A percentile compares a stretch with the other conserved stretches of the same genome.
These are phyloP conservation scores for Globisporangium radiosum DNA, from an alignment of 352 stramenopile genomes.

Conservation along the genomic window DNA sequence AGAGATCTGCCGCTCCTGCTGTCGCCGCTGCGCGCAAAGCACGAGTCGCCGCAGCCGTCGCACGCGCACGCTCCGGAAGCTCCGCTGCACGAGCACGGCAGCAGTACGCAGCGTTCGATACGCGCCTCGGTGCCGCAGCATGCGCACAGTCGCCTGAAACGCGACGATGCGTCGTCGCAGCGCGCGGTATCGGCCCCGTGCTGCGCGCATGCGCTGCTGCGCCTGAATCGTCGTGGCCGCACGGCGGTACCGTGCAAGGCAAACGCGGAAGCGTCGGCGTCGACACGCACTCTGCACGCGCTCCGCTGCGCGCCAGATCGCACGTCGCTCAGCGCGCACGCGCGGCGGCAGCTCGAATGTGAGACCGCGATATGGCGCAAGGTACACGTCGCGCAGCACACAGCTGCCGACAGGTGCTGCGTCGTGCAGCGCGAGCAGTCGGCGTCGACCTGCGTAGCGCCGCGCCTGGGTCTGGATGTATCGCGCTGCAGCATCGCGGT, in stretches of 20 bases:
- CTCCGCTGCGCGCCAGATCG: conserved; percentile 50
- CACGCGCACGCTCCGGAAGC: conserved; percentile 42
- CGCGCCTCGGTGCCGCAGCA: conserved; percentile 30
- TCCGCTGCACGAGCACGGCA: conserved; percentile 44
- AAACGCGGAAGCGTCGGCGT: conserved; percentile 43
- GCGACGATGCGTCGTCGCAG: conserved; percentile 36
- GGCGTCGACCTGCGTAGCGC: conserved; percentile 25
- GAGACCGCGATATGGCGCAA: conserved; percentile 32
- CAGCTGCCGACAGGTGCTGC: conserved; percentile 31
- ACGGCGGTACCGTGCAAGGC: conserved; percentile 39
- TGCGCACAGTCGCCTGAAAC: conserved; percentile 51
- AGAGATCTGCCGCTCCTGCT: conserved; percentile 37
- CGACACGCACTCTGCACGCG: conserved; percentile 53
- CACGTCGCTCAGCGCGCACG: conserved; percentile 47
- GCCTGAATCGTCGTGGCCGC: conserved; percentile 62
- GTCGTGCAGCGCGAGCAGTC: conserved; percentile 40
- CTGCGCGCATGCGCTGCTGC: conserved; percentile 39
- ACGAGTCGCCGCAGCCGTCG: conserved; percentile 51
- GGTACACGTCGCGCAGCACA: conserved; percentile 48
- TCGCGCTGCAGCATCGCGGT: conserved; percentile 39
- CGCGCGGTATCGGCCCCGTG: conserved; percentile 20
- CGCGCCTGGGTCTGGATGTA: conserved; percentile 51
- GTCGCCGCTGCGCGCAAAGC: conserved; percentile 40
- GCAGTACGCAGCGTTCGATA: conserved; percentile 42
- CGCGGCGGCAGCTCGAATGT: conserved; percentile 37